phyloP scores from a whole-genome alignment of 306 rosid genomes.

The Rosa rugosa region DNA sequence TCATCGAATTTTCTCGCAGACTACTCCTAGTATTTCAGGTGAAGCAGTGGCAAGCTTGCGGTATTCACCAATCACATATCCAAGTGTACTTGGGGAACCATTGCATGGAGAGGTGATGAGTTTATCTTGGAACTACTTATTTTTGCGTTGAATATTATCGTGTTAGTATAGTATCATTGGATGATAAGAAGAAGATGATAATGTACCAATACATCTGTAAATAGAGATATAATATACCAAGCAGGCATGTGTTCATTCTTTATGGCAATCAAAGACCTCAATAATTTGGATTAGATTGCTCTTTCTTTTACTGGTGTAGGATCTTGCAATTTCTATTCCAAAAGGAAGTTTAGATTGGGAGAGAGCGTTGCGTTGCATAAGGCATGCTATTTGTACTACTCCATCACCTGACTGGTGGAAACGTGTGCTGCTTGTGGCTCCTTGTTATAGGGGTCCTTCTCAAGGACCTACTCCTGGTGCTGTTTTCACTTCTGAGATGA shows the following conservation, averaged over 20 bases:
- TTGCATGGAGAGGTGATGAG: slow-evolving; percentile 87
- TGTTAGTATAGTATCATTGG: slow-evolving; percentile 10
- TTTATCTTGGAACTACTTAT: slow-evolving; percentile 27
- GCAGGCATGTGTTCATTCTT: slow-evolving; percentile 6
- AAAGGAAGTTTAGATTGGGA: slow-evolving; percentile 99
- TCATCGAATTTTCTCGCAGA: slow-evolving; percentile 68
- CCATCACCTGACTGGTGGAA: slow-evolving; percentile 99
- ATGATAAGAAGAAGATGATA: slow-evolving; percentile 3
- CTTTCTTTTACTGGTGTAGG: slow-evolving; percentile 48
- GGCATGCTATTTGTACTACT: slow-evolving; percentile 88
- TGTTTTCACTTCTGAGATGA: slow-evolving; percentile 94
- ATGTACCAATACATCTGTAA: not conserved
- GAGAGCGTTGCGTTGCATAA: slow-evolving; percentile 91
- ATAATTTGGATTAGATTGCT: slow-evolving; percentile 25
- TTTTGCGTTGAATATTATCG: slow-evolving; percentile 13
- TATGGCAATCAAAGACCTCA: slow-evolving; percentile 8
- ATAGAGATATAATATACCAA: slow-evolving; percentile 3
- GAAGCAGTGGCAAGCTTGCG: slow-evolving; percentile 67
- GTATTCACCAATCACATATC: slow-evolving; percentile 86
- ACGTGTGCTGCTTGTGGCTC: slow-evolving; percentile 88
- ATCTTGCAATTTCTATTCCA: slow-evolving; percentile 76
- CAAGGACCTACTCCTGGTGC: slow-evolving; percentile 88
- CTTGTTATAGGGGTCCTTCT: slow-evolving; percentile 67
- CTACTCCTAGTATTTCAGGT: slow-evolving; percentile 59
- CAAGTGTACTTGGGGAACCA: slow-evolving; percentile 98